Conservation (phyloP, 441 rosid species). For the Populus tomentosa region DNA sequence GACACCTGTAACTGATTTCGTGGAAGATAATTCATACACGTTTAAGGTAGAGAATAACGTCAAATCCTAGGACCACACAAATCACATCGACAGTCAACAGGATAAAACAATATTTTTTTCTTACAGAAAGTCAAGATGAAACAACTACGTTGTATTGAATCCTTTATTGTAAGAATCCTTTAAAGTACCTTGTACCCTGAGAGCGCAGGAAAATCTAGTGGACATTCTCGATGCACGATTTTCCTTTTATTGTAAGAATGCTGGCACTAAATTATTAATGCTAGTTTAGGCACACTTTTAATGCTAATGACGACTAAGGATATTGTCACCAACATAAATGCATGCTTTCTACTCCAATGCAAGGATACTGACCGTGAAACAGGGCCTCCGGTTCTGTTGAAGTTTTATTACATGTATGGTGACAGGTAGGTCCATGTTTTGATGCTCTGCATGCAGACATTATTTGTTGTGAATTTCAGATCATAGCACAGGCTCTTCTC, state of each 20-base stretch:
- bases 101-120: no score
- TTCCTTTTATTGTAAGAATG: constrained; percentile 1
- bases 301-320: background rate
- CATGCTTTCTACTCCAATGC: background rate
- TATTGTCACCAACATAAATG: background rate
- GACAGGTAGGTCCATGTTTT: background rate
- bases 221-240: background rate
- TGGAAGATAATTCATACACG: constrained; percentile 10
- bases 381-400: constrained; percentile 7
- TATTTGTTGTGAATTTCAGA: background rate
- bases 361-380: background rate
- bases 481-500: background rate
- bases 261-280: background rate
- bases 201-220: background rate
- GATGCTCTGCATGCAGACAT: background rate
- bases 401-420: background rate
- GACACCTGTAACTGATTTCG: background rate
- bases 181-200: background rate
- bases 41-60: background rate
- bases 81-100: background rate
- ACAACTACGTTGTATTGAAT: background rate
- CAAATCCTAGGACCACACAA: background rate
- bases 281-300: background rate
- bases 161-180: background rate
- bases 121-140: background rate